Conservation (phyloP, 140 eudicot genomes). For the Anethum foeniculum region DNA sequence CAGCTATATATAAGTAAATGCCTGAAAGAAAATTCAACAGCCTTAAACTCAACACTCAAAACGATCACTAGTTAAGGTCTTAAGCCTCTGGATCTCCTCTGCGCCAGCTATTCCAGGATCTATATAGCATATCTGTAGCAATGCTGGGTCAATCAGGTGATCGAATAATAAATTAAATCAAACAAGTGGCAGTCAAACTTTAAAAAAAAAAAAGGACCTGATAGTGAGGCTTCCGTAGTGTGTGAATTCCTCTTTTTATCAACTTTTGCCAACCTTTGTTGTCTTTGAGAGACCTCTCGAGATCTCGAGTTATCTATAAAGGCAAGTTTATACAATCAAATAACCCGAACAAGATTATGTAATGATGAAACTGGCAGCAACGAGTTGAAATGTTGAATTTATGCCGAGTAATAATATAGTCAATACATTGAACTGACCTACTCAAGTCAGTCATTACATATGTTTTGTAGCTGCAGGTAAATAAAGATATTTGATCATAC, state of each 20-base stretch:
- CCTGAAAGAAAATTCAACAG: background rate
- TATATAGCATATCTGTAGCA: conserved; percentile 61
- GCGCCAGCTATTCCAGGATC: conserved; percentile 74
- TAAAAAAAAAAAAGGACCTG: too few relatives aligned
- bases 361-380: background rate
- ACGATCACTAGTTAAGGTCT: conserved; percentile 48
- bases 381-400: too few relatives aligned
- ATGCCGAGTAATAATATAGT: background rate
- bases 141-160: conserved; percentile 17
- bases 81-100: conserved; percentile 66
- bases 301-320: conserved; percentile 52
- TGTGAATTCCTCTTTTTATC: conserved; percentile 88
- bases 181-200: background rate
- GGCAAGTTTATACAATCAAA: background rate
- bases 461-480: background rate
- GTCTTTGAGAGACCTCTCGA: conserved; percentile 52
- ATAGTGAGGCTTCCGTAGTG: conserved; percentile 67
- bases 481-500: background rate
- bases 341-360: background rate
- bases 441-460: background rate
- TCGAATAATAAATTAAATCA: background rate
- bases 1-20: background rate
- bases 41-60: conserved; percentile 26
- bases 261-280: conserved; percentile 75
- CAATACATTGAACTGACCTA: background rate